Evolutionary conservation across 2,329 filamentous ascomycete species (phyloP).

Genomic region (Orbilia javanica): DNA sequence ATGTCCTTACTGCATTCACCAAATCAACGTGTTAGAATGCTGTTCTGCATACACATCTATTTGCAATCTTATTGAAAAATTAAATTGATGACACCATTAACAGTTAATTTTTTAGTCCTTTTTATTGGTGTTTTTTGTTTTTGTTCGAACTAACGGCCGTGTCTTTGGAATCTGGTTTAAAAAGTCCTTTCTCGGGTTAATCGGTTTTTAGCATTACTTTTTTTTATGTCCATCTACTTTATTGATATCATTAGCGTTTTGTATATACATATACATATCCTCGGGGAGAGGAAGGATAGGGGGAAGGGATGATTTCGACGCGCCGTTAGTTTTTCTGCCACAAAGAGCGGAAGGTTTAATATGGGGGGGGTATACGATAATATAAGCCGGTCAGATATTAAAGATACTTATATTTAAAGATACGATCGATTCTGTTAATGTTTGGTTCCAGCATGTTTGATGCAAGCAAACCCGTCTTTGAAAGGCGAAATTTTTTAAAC

Average conservation of each 20-base stretch:
- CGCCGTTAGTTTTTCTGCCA: neutral
- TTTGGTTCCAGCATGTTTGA: neutral
- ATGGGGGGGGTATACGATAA: neutral
- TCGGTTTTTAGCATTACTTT: slow-evolving; percentile 10
- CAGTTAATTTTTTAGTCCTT: neutral
- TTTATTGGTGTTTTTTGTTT: neutral
- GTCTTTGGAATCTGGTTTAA: slow-evolving; percentile 31
- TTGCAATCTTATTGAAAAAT: slow-evolving; percentile 54
- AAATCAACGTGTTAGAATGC: slow-evolving; percentile 49
- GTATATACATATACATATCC: slow-evolving; percentile 21
- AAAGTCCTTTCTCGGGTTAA: slow-evolving; percentile 26
- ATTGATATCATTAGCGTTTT: slow-evolving; percentile 26
- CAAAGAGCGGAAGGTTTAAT: neutral
- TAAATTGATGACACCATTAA: slow-evolving; percentile 35
- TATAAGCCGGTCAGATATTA: slow-evolving; percentile 1
- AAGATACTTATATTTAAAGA: slow-evolving; percentile 1
- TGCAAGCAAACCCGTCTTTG: slow-evolving; percentile 17
- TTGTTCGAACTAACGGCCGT: slow-evolving; percentile 20
- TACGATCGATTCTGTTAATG: slow-evolving; percentile 16
- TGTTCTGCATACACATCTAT: slow-evolving; percentile 57
- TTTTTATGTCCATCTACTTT: neutral
- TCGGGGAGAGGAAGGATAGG: neutral
- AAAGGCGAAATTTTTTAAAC: neutral
- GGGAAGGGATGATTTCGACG: neutral
- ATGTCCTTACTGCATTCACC: slow-evolving; percentile 52